phyloP scores from a whole-genome alignment of 2,329 filamentous ascomycete genomes.

The Botrytis fabae region DNA sequence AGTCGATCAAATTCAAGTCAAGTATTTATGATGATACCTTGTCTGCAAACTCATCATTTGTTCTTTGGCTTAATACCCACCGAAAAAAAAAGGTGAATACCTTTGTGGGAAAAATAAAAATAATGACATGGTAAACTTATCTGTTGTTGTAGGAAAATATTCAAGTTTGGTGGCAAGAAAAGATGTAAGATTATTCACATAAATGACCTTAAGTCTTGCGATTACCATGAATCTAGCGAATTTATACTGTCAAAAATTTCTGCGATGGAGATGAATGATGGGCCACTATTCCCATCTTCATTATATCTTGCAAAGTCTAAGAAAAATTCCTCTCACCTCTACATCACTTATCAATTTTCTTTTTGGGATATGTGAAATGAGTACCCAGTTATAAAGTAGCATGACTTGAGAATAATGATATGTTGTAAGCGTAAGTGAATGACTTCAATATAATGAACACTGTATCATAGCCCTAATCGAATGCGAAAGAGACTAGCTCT shows the following conservation, averaged over 20 bases:
- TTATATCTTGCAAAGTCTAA: not conserved
- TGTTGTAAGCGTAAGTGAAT: not conserved
- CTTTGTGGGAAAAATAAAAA: no score
- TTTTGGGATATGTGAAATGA: not conserved
- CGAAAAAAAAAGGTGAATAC: not conserved
- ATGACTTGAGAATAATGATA: not conserved
- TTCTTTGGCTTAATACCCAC: not conserved
- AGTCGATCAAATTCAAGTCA: not conserved
- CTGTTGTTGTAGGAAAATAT: not conserved
- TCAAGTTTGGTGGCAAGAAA: not conserved
- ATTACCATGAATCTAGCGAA: not conserved
- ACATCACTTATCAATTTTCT: not conserved
- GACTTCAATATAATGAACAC: no score
- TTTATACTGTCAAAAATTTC: accelerated
- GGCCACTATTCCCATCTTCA: not conserved
- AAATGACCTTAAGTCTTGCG: no score
- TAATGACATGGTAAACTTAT: not conserved
- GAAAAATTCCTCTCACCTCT: not conserved
- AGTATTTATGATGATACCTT: accelerated
- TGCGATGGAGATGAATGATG: not conserved
- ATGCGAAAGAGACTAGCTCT: no score
- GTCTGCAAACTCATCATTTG: not conserved
- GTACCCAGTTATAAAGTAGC: no score
- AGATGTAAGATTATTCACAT: not conserved
- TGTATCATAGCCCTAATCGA: no score